A percentile compares a stretch with the other conserved stretches of the same genome.
phyloP scores from a whole-genome alignment of 176 grass and related monocot species.

The Sorghum bicolor region Sorghum_bicolor_NCBIv3 NC_012870.2:72911001-72911500 shows the following conservation, averaged over 20 bases:
- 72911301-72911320: conserved; percentile 60
- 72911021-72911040: conserved; percentile 39
- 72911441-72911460: conserved; percentile 46
- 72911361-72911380: conserved; percentile 63
- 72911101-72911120: conserved; percentile 44
- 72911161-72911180: conserved; percentile 64
- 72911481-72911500: conserved; percentile 70
- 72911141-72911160: conserved; percentile 67
- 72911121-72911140: conserved; percentile 24
- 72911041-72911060: conserved; percentile 23
- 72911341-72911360: conserved; percentile 69
- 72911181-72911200: conserved; percentile 74
- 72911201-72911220: conserved; percentile 75
- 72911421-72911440: conserved; percentile 35
- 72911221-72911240: conserved; percentile 58
- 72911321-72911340: conserved; percentile 80
- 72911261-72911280: conserved; percentile 62
- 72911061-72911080: conserved; percentile 59
- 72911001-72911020: conserved; percentile 26
- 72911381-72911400: conserved; percentile 47
- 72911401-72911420: background rate
- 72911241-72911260: conserved; percentile 57
- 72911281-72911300: conserved; percentile 69
- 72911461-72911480: conserved; percentile 54
- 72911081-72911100: conserved; percentile 42